Base-by-base conservation (phyloP, 768 basidiomycete genomes). In the Kwoniella europaea region DNA sequence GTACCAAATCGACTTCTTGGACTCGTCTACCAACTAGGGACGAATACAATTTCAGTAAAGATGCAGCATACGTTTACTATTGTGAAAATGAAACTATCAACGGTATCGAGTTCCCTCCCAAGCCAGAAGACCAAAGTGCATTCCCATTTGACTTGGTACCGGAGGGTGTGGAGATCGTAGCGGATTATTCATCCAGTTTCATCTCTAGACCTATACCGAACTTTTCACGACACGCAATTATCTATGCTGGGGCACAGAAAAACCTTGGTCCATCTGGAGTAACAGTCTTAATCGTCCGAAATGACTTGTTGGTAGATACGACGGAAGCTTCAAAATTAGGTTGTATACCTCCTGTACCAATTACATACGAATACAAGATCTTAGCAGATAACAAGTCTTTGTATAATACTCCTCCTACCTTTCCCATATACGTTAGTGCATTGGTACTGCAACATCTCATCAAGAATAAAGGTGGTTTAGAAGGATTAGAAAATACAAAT, bases 1-100 rank as follows among this genome's bases (percentile, higher is more conserved):
- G 75, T 22, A 81, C 80, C 66, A 90, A 91, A 80, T 86, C 89
- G 0, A 92, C 91, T 84, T 90, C 78, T 16, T 83, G 77, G 72
- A 82, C 93, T 74, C 89, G 88, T 72, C 89, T 98, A 80, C 94
- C 97, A 10, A 85, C 89, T 12, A 89, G 88, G 80, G 84, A 86
- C 65, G 87, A 87, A 64, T 98, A 91, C 87, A 81, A 84, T 10
- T 93, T 98, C 86, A 91, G 91, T 9, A 72, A 84, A n/a, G 88
- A 90, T 80, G 90, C 96, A 15, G 95, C 92, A 29, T 88, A 95
- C 75, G 90, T 98, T 69, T 98, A 96, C 86, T 98, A 97, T 86
- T 99, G 97, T 88, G 97, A 97, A 84, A 99, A 99, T 86, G 97
- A 99, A 86, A 99, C 97, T 15, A 91, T 98, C 68, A 91, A 96